phyloP scores from a whole-genome alignment of 257 asterid species.

The Schizonepeta tenuifolia region DNA sequence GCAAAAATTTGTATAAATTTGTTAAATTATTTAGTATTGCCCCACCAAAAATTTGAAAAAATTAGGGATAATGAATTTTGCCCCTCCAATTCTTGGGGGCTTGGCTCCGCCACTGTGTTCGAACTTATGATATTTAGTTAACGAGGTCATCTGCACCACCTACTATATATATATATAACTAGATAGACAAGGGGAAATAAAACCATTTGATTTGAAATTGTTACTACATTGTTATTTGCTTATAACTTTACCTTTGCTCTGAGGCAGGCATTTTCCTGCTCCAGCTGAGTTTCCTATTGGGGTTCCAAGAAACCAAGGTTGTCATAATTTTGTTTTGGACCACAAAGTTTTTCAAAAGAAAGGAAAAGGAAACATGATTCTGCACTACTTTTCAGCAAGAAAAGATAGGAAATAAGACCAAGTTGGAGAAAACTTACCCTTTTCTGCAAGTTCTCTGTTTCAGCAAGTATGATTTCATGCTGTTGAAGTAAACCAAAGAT shows the following conservation, averaged over 20 bases:
- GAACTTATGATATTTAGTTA: not conserved
- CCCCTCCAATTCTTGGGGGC: too few relatives aligned
- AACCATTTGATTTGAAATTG: not conserved
- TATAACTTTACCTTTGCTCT: conserved; percentile 61
- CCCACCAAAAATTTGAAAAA: too few relatives aligned
- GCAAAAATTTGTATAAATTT: too few relatives aligned
- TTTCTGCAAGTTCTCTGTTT: conserved; percentile 70
- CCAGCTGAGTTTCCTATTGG: conserved; percentile 63
- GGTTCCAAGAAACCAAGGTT: conserved; percentile 17
- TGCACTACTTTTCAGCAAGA: not conserved
- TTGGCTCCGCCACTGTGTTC: too few relatives aligned
- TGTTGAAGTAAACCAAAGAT: conserved; percentile 39
- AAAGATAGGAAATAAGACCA: not conserved
- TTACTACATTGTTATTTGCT: not conserved
- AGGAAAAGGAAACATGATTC: not conserved
- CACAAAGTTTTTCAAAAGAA: not conserved
- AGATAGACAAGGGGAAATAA: too few relatives aligned
- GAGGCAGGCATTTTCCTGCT: conserved; percentile 80
- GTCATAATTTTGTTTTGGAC: conserved; percentile 14
- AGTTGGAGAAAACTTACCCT: conserved; percentile 51
- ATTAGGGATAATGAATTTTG: too few relatives aligned
- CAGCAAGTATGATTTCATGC: conserved; percentile 83
- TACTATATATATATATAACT: too few relatives aligned
- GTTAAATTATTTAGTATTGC: too few relatives aligned
- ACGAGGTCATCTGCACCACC: not conserved